phyloP scores from a whole-genome alignment of 2,329 filamentous ascomycete species.

The Trichoderma semiorbis region DNA sequence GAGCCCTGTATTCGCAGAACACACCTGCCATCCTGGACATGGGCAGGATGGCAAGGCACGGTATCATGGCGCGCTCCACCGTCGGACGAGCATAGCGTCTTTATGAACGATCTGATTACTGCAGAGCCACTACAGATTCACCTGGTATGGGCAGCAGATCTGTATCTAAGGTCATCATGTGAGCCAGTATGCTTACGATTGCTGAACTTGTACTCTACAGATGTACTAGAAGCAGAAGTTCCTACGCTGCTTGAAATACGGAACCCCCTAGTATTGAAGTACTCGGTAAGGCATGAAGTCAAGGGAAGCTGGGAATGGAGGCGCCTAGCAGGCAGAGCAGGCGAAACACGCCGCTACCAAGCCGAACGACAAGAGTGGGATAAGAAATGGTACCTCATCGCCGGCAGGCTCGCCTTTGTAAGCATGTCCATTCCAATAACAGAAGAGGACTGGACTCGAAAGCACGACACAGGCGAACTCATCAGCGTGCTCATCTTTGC shows the following conservation, averaged over 20 bases:
- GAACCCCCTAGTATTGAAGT: not conserved
- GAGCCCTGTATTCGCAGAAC: slow-evolving; percentile 11
- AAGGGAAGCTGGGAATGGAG: slow-evolving; percentile 15
- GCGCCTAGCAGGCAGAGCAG: slow-evolving; percentile 4
- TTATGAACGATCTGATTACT: slow-evolving; percentile 3
- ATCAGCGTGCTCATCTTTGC: slow-evolving; percentile 15
- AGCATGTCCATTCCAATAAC: slow-evolving; percentile 13
- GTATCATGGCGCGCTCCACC: slow-evolving; percentile 17
- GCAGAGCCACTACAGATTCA: not conserved
- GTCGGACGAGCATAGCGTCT: slow-evolving; percentile 12
- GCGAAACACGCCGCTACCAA: not conserved
- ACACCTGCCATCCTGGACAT: slow-evolving; percentile 16
- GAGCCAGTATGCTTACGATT: not conserved
- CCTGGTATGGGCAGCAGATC: slow-evolving; percentile 11
- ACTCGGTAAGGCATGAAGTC: not conserved
- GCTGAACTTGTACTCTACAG: slow-evolving; percentile 1
- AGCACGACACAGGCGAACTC: slow-evolving; percentile 5
- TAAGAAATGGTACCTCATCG: slow-evolving; percentile 10
- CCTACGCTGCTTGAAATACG: slow-evolving; percentile 11
- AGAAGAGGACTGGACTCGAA: slow-evolving; percentile 8
- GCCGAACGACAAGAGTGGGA: slow-evolving; percentile 7
- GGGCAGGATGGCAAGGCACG: slow-evolving; percentile 16
- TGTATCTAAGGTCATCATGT: not conserved
- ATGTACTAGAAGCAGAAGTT: not conserved
- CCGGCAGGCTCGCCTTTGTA: slow-evolving; percentile 4